These are phyloP conservation scores for Alternaria longipes DNA, from an alignment of 2,329 filamentous ascomycete genomes.

Conservation along the genomic window DNA sequence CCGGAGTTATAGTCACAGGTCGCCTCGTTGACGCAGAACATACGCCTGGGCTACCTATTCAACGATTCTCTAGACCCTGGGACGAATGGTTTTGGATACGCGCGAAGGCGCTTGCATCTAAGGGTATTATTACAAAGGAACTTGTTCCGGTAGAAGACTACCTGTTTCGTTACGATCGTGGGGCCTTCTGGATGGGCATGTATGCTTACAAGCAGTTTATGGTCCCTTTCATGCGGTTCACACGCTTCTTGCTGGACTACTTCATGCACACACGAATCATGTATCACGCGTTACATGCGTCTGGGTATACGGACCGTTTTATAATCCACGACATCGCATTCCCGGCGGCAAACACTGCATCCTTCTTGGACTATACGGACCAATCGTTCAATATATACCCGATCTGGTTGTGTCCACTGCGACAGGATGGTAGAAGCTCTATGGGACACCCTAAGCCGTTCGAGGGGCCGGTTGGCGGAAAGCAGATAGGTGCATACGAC, in stretches of 20 bases:
- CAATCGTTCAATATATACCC: conserved; percentile 61
- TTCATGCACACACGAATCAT: conserved; percentile 71
- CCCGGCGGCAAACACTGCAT: conserved; percentile 60
- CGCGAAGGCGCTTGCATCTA: conserved; percentile 47
- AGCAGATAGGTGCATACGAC: conserved; percentile 19
- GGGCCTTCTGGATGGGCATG: conserved; percentile 70
- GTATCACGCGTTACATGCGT: conserved; percentile 70
- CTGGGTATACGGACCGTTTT: conserved; percentile 63
- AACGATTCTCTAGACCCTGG: conserved; percentile 62
- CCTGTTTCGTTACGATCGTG: conserved; percentile 70
- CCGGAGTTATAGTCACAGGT: conserved; percentile 69
- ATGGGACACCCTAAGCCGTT: conserved; percentile 41
- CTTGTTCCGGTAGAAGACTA: conserved; percentile 63
- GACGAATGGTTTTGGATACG: conserved; percentile 82
- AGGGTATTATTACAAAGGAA: conserved; percentile 41
- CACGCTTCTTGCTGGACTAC: conserved; percentile 66
- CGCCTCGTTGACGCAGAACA: conserved; percentile 59
- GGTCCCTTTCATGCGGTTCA: conserved; percentile 66
- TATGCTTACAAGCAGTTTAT: conserved; percentile 69
- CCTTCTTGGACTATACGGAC: conserved; percentile 63
- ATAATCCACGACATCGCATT: conserved; percentile 71
- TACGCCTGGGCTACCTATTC: conserved; percentile 30
- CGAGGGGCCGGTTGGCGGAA: conserved; percentile 12
- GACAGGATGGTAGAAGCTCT: conserved; percentile 42
- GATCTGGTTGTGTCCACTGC: conserved; percentile 66